Evolutionary conservation across 176 grass and related monocot species (phyloP).

Genomic region (Leersia perrieri): DNA sequence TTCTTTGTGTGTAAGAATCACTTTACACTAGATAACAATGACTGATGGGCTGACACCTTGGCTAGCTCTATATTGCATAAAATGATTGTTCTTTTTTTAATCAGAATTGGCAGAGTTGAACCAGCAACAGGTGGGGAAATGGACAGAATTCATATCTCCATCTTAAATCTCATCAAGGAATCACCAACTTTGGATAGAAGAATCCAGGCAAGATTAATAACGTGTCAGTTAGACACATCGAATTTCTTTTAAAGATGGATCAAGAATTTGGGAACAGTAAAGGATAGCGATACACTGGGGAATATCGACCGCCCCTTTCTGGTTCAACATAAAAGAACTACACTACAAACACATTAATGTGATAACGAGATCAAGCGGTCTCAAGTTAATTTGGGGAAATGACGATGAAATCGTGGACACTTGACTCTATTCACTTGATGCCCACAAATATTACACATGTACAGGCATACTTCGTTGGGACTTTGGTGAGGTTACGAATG

Average conservation of each 20-base stretch:
- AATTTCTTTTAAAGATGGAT: background rate
- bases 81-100: background rate
- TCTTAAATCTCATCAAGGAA: background rate
- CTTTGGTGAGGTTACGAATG: too few relatives aligned
- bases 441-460: too few relatives aligned
- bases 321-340: too few relatives aligned
- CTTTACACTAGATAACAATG: background rate
- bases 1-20: background rate
- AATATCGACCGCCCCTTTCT: too few relatives aligned
- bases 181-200: background rate
- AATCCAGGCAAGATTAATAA: background rate
- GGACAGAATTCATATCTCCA: background rate
- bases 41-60: background rate
- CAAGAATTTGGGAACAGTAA: background rate
- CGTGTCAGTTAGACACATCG: background rate
- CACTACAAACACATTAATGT: too few relatives aligned
- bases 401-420: too few relatives aligned
- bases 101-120: background rate
- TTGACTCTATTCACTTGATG: too few relatives aligned
- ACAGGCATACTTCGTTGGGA: too few relatives aligned
- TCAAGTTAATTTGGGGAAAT: too few relatives aligned
- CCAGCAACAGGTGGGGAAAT: background rate
- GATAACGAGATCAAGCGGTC: too few relatives aligned
- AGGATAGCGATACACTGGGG: conserved; percentile 15
- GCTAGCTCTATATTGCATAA: background rate